A percentile compares a stretch with the other conserved stretches of the same genome.
Evolutionary conservation across 148 eudicot genomes (phyloP).

Genomic region (Fagopyrum homotropicum): DNA sequence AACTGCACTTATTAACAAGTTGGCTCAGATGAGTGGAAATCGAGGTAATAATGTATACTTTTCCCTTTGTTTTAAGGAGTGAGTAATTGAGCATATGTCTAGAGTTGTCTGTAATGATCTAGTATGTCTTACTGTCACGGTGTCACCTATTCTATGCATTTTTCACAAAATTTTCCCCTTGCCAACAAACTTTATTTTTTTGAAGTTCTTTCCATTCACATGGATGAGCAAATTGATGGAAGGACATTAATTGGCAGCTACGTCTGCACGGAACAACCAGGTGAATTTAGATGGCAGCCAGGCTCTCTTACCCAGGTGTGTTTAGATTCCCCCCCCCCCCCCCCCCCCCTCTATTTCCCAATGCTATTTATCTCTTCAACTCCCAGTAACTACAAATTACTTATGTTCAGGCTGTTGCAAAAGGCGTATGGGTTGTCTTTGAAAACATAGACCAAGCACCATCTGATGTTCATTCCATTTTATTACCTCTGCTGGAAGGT

Average conservation of each 20-base stretch:
- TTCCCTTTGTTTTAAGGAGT: background rate
- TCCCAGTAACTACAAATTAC: constrained; percentile 2
- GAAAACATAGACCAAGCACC: constrained; percentile 97
- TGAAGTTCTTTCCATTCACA: constrained; percentile 73
- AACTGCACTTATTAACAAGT: constrained; percentile 62
- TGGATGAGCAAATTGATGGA: constrained; percentile 99
- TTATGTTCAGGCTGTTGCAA: constrained; percentile 58
- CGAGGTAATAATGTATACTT: constrained; percentile 40
- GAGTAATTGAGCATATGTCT: background rate
- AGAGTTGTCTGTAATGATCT: background rate
- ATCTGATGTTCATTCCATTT: constrained; percentile 73
- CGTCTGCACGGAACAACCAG: constrained; percentile 91
- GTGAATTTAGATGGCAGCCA: constrained; percentile 99
- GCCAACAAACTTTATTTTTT: background rate
- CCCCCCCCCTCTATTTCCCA: background rate
- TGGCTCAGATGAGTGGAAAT: constrained; percentile 57
- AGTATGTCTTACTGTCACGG: background rate
- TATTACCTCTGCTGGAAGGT: constrained; percentile 91
- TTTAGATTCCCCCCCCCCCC: background rate
- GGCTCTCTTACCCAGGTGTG: constrained; percentile 94
- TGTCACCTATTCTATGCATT: background rate
- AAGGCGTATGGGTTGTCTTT: constrained; percentile 91
- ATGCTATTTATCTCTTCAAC: constrained; percentile 4
- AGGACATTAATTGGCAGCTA: constrained; percentile 84
- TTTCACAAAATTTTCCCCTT: background rate